phyloP scores from a whole-genome alignment of 257 asterid species.

The Ehretia macrophylla region DNA sequence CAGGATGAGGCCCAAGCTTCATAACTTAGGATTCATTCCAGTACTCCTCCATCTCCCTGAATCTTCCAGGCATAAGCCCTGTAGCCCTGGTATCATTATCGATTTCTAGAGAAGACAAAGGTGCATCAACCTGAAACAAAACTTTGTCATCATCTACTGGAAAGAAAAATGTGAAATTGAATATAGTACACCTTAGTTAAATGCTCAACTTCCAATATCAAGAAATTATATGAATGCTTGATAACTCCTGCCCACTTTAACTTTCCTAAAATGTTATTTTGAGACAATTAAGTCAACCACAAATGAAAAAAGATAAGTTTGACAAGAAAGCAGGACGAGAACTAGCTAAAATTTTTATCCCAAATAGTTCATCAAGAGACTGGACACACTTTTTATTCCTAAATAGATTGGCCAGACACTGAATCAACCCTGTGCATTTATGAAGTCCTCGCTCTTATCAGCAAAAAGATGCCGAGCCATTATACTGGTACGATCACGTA shows the following conservation, averaged over 20 bases:
- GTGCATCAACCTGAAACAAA: conserved; percentile 93
- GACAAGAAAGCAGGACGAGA: neutral
- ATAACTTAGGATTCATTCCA: conserved; percentile 89
- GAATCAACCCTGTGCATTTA: conserved; percentile 69
- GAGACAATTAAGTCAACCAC: no score
- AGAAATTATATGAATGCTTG: no score
- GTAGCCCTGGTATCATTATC: conserved; percentile 68
- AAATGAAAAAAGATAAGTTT: no score
- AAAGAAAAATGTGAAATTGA: no score
- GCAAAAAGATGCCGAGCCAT: conserved; percentile 99
- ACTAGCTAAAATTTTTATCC: neutral
- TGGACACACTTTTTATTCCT: neutral
- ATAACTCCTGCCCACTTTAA: no score
- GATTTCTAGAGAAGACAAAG: conserved; percentile 80
- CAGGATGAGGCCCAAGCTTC: conserved; percentile 54
- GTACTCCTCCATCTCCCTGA: conserved; percentile 76
- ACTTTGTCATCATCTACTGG: no score
- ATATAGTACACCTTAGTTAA: no score
- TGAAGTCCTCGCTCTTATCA: conserved; percentile 86
- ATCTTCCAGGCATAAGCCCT: conserved; percentile 72
- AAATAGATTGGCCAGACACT: neutral
- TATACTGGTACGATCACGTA: conserved; percentile 97
- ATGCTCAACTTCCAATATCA: no score
- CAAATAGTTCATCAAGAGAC: neutral
- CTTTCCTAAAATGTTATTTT: no score